A percentile compares a stretch with the other conserved stretches of the same genome.
These are phyloP conservation scores for Ceratobasidium sp. DNA, from an alignment of 1,284 basidiomycete genomes.

Conservation along the genomic window DNA sequence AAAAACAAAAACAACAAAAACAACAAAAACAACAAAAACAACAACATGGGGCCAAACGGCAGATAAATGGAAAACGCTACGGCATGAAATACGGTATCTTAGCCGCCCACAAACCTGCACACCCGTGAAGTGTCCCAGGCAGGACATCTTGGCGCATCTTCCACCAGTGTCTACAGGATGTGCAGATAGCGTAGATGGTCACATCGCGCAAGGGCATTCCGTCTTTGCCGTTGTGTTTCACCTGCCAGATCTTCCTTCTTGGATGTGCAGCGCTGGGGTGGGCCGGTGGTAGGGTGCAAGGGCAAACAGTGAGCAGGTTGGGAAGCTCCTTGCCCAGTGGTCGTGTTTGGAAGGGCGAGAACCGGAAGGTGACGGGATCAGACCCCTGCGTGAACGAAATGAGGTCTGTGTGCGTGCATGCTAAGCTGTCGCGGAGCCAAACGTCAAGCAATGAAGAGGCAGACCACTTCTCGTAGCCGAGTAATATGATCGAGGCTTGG, in stretches of 20 bases:
- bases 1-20: not conserved
- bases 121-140: too few relatives aligned
- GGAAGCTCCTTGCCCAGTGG: slow-evolving; percentile 5
- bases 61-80: not conserved
- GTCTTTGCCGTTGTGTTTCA: not conserved
- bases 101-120: too few relatives aligned
- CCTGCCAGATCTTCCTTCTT: slow-evolving; percentile 2
- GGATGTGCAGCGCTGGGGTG: too few relatives aligned
- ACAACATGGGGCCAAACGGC: not conserved
- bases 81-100: not conserved
- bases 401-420: not conserved
- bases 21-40: not conserved
- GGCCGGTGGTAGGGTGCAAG: not conserved
- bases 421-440: slow-evolving; percentile 5
- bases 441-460: not conserved
- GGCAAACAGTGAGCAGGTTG: slow-evolving; percentile 1
- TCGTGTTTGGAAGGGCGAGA: slow-evolving; percentile 9
- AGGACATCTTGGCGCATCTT: too few relatives aligned
- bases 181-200: not conserved
- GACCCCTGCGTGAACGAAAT: not conserved
- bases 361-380: not conserved
- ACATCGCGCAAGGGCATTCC: not conserved
- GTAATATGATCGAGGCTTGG: not conserved
- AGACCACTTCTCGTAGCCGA: not conserved
- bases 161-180: too few relatives aligned